These are phyloP conservation scores for Apophysomyces variabilis DNA, from an alignment of 371 early-diverging fungal species.

Conservation along the genomic window DNA sequence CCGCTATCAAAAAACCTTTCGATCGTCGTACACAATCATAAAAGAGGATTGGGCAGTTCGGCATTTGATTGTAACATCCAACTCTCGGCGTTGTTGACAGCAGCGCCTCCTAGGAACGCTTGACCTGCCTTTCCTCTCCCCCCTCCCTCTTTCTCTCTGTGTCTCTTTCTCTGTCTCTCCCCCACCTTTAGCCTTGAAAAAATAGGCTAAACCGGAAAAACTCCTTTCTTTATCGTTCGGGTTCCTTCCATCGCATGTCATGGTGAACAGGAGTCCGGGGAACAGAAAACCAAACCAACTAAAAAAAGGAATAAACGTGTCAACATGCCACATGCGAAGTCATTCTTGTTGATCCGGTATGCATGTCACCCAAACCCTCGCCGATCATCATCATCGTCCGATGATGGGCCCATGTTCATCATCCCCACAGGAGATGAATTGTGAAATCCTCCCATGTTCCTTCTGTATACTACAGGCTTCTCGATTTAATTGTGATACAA, in stretches of 20 bases:
- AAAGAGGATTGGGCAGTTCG: not conserved
- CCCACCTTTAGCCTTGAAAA: too few relatives aligned
- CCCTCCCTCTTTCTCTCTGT: too few relatives aligned
- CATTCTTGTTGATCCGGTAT: not conserved
- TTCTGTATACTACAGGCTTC: not conserved
- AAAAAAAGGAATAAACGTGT: slow-evolving; percentile 6
- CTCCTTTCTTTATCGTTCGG: too few relatives aligned
- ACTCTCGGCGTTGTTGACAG: slow-evolving; percentile 6
- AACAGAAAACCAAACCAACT: not conserved
- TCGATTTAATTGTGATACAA: too few relatives aligned
- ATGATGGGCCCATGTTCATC: not conserved
- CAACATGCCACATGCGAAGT: not conserved
- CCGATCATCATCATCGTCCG: not conserved
- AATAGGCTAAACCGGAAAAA: too few relatives aligned
- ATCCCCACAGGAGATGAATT: not conserved
- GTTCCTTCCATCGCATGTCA: too few relatives aligned
- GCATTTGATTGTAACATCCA: slow-evolving; percentile 4
- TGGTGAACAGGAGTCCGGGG: too few relatives aligned
- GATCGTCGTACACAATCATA: not conserved
- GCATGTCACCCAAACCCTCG: not conserved
- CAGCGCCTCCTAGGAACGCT: not conserved
- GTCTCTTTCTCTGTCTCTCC: too few relatives aligned
- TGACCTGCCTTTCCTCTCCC: too few relatives aligned
- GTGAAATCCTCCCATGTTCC: not conserved
- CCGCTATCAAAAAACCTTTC: not conserved